A percentile compares a stretch with the other conserved stretches of the same genome.
Conservation (phyloP, 371 early-diverging fungal species). For the Rhizopus sp. region DNA sequence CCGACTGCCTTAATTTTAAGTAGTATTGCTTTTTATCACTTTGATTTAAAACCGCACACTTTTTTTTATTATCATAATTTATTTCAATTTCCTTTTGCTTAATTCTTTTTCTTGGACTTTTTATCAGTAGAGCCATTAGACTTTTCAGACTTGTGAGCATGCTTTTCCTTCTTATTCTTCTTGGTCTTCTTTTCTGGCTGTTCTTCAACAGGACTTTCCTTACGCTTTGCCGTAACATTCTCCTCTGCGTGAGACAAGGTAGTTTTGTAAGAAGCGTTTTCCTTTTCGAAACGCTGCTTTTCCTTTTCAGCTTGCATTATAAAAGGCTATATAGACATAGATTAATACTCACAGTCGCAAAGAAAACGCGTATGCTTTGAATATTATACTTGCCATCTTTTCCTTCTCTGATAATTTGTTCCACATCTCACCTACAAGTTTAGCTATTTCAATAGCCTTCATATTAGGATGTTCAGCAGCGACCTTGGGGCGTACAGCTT, state of each 20-base stretch:
- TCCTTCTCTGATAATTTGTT: slow-evolving; percentile 62
- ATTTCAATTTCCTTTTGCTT: too few relatives aligned
- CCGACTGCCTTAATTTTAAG: too few relatives aligned
- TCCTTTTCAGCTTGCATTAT: slow-evolving; percentile 22
- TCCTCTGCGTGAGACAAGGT: slow-evolving; percentile 2
- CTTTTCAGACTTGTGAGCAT: neutral
- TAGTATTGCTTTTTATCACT: too few relatives aligned
- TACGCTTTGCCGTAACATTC: slow-evolving; percentile 4
- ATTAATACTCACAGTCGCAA: neutral
- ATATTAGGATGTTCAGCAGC: slow-evolving; percentile 68
- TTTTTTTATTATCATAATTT: too few relatives aligned
- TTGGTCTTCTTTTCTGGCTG: slow-evolving; percentile 9
- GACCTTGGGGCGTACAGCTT: slow-evolving; percentile 67
- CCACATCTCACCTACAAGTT: slow-evolving; percentile 81
- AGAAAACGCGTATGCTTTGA: neutral
- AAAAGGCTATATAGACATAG: slow-evolving; percentile 18
- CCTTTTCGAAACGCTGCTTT: slow-evolving; percentile 22
- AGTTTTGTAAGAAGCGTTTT: slow-evolving; percentile 10
- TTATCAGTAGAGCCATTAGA: slow-evolving; percentile 4
- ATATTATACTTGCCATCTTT: slow-evolving; percentile 42
- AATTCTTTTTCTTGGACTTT: slow-evolving; percentile 4
- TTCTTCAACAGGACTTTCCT: slow-evolving; percentile 3
- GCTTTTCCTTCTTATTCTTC: slow-evolving; percentile 14
- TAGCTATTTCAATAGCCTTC: slow-evolving; percentile 57
- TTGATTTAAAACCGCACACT: too few relatives aligned